Conservation (phyloP, 1,139 yeast genomes). For the Suhomyces bokatorum region DNA sequence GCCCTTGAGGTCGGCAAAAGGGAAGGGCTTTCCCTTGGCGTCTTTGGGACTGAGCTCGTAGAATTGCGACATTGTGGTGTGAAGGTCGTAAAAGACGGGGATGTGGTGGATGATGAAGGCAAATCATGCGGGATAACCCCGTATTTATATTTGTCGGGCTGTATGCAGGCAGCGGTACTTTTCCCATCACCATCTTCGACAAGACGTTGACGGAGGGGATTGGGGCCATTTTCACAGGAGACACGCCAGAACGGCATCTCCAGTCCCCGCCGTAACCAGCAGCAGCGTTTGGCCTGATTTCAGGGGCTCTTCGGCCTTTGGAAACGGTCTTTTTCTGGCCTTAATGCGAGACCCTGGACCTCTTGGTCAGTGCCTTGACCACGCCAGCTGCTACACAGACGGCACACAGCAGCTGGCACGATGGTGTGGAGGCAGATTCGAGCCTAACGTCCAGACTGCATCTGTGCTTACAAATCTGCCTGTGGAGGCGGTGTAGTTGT, state of each 20-base stretch:
- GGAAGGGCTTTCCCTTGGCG: slow-evolving; percentile 32
- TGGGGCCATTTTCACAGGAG: background rate
- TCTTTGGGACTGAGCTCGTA: slow-evolving; percentile 45
- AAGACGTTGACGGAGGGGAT: background rate
- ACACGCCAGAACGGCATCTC: background rate
- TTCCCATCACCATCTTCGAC: background rate
- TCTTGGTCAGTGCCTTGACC: too few species aligned
- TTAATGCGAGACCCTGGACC: too few species aligned
- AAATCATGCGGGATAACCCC: background rate
- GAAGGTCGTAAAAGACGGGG: too few species aligned
- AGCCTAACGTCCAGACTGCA: background rate
- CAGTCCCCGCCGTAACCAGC: background rate
- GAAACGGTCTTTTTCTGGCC: background rate
- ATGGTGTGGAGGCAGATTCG: too few species aligned
- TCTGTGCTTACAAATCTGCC: slow-evolving; percentile 2
- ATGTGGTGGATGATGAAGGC: too few species aligned
- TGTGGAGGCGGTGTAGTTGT: background rate
- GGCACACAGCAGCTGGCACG: too few species aligned
- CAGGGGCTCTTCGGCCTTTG: background rate
- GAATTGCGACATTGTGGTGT: slow-evolving; percentile 33
- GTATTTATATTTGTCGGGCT: background rate
- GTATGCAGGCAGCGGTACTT: background rate
- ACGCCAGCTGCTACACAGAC: too few species aligned
- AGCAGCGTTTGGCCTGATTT: too few species aligned
- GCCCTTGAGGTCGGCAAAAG: slow-evolving; percentile 73